Conservation (phyloP, 495 filamentous ascomycete genomes). For the Pyrenula massariospora region DNA sequence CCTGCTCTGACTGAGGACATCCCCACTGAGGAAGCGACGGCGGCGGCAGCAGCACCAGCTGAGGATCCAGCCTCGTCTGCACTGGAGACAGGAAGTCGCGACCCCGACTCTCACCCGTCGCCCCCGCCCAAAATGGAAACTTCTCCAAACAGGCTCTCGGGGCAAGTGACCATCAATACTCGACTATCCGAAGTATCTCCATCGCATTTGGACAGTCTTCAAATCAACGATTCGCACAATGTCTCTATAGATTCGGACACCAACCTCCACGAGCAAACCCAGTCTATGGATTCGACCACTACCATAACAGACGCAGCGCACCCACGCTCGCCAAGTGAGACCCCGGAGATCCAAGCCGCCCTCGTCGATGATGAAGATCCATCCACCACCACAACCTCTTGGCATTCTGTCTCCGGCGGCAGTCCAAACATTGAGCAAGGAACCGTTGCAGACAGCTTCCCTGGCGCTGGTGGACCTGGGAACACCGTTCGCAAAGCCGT, state of each 20-base stretch:
- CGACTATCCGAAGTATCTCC: conserved; percentile 27
- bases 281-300: not conserved
- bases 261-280: not conserved
- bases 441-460: not conserved
- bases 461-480: not conserved
- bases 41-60: conserved; percentile 7
- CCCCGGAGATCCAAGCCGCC: conserved; percentile 42
- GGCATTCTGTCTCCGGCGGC: conserved; percentile 10
- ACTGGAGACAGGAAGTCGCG: not conserved
- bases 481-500: not conserved
- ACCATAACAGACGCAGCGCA: conserved; percentile 1
- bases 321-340: conserved; percentile 30
- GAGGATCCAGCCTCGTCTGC: not conserved
- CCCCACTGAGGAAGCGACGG: conserved; percentile 25
- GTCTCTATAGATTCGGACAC: not conserved
- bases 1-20: conserved; percentile 26
- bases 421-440: not conserved
- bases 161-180: conserved; percentile 46
- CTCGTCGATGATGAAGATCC: conserved; percentile 44
- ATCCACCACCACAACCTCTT: conserved; percentile 29
- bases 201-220: conserved; percentile 3
- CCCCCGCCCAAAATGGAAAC: conserved; percentile 17
- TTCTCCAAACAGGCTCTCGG: conserved; percentile 26
- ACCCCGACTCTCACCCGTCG: conserved; percentile 2
- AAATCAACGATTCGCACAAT: not conserved